Base-by-base conservation (phyloP, 805 yeast genomes). In the Cyberlindnera saturnus region DNA sequence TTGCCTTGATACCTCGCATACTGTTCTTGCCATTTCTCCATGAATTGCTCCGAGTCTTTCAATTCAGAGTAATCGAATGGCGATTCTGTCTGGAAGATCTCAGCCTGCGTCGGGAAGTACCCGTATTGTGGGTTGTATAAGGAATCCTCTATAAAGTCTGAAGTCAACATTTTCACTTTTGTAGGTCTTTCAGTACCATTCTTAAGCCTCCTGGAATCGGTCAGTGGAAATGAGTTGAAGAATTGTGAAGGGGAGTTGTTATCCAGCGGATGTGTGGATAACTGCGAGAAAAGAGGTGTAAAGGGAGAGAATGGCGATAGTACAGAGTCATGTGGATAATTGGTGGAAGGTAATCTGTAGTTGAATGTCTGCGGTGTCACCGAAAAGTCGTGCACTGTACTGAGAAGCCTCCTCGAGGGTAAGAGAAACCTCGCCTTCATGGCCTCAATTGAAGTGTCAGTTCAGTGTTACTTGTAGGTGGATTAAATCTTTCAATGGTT, bases 61-160 rank as follows among this genome's bases (percentile, higher is more conserved):
- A 85, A 65, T 26, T 73, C 62, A 29, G 70, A 67, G 58, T 80
- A 86, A 36, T 80, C 75, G 52, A 85, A 81, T 0, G 90, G 86
- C 36, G 70, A 62, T 20, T 74, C 75, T 2, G 81, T 79, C 45
- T 82, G 82, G 61, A 81, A 86, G 50, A 86, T 86, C 55, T 82
- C 85, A 8, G 85, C 95, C 50, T 84, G 84, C 51, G 79, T 75
- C 1, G 88, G 73, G 38, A 87, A 87, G 61, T 87, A 88, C 1
- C 96, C 96, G 59, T 87, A 87, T 49, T 72, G 56, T 0, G 91
- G 88, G 62, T 88, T 85, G 59, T 87, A 87, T 52, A 87, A 64
- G 16, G 91, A 81, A 59, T 87, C 95, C 53, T 86, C 95, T 44
- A 87, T 88, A 62, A 84, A 88, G 54, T 86, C 95, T 10, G 85